Base-by-base conservation (phyloP, 129 eudicot genomes). In the Ambrosia trifida region DNA sequence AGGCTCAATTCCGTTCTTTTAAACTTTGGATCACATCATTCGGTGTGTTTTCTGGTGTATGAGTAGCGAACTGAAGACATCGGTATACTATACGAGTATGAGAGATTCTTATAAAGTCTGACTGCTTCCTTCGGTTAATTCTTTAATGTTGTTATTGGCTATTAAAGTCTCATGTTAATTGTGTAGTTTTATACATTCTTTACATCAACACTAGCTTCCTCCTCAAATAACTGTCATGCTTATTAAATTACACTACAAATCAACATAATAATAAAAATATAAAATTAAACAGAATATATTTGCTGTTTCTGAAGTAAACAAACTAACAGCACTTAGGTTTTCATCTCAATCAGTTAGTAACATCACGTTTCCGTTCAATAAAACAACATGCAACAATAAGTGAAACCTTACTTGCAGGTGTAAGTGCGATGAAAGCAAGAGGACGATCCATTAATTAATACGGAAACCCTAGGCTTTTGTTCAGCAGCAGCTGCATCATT, bases 391-490 rank as follows among this genome's bases (percentile, higher is more conserved):
- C 60, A 19, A 53, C 60, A 24, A 63, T 19, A 28, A 56, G 17
- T 7, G 38, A 47, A 54, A 41, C 44, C 76, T 66, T 70, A 83
- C 83, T 75, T 83, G 78, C 13, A 74, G 47, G 49, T 50, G 44
- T 71, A 35, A 58, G 72, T 31, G 33, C 79, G 76, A 11, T 65
- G 78, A 77, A 78, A 41, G 45, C 70, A 44, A 64, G 86, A 24
- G 30, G 51, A 45, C 16, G 51, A 45, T 24, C 70, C 47, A 60
- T 77, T 24, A 1, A 0, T 71, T 5, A 81, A 75, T 47, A 77
- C 11, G 46, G 68, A 58, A 44, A 75, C 44, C 72, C 35, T 71
- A 54, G 80, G 59, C 49, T 70, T 74, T 0, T 46, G 61, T 18
- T 78, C 75, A 11, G 40, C 7, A 11, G 40, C 7, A 28, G 35